Conservation (phyloP, 169 alveolate species). For the Sarcocystis neurona region DNA sequence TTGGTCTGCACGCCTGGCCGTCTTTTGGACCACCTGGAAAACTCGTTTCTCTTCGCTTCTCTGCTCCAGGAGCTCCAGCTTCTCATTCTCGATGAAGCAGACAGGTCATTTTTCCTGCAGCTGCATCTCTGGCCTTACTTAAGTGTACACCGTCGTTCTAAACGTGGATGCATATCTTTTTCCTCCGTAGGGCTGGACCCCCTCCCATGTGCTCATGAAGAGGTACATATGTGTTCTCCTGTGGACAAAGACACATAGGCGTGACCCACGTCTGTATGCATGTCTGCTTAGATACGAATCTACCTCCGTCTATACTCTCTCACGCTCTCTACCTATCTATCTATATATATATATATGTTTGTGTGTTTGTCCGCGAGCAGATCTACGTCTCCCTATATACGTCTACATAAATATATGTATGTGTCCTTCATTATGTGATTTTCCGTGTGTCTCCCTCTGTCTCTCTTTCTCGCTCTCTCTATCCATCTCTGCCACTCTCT, state of each 20-base stretch:
- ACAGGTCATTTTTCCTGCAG: slow-evolving; percentile 67
- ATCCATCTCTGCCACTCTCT: no score
- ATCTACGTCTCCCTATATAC: no score
- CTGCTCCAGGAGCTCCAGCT: slow-evolving; percentile 82
- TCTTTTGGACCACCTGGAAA: slow-evolving; percentile 90
- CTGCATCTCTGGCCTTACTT: not conserved
- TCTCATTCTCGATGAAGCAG: slow-evolving; percentile 95
- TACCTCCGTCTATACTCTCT: not conserved
- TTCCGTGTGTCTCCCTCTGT: no score
- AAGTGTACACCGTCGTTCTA: no score
- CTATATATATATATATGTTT: no score
- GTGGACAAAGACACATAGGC: no score
- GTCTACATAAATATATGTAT: no score
- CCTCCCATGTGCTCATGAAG: not conserved
- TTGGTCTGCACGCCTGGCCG: slow-evolving; percentile 95
- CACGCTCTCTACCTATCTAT: not conserved
- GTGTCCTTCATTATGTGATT: no score
- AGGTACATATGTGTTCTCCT: not conserved
- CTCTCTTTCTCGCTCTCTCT: no score
- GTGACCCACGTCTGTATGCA: not conserved
- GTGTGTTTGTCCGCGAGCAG: no score
- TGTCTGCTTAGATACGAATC: not conserved
- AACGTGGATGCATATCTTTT: no score
- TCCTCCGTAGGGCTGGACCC: no score
- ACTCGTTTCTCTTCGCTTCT: slow-evolving; percentile 90